These are phyloP conservation scores for Clavariopsis aquatica DNA, from an alignment of 495 filamentous ascomycete species.

Conservation along the genomic window DNA sequence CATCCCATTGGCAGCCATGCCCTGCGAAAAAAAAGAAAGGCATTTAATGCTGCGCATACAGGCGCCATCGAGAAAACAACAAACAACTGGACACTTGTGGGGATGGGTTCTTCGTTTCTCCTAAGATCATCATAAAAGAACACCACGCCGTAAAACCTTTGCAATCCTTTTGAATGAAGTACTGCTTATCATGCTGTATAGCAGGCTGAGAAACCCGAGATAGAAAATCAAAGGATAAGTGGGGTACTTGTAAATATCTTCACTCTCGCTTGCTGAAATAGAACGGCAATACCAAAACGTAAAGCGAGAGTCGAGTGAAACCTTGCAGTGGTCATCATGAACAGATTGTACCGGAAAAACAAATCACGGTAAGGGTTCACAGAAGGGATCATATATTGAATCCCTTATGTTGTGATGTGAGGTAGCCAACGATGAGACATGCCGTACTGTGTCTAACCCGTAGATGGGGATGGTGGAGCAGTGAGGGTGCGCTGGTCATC, in stretches of 20 bases:
- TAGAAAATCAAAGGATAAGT: not conserved
- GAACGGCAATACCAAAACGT: constrained; percentile 11
- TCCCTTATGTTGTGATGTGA: constrained; percentile 5
- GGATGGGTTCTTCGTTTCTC: too few species aligned
- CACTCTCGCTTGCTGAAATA: constrained; percentile 8
- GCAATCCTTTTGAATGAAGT: not conserved
- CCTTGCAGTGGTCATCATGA: not conserved
- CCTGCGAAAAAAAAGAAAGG: constrained; percentile 4
- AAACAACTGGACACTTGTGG: too few species aligned
- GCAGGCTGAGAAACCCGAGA: not conserved
- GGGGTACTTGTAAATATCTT: not conserved
- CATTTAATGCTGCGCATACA: not conserved
- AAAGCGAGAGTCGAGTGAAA: constrained; percentile 24
- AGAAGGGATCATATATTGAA: not conserved
- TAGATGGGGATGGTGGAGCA: constrained; percentile 38
- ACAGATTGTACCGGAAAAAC: not conserved
- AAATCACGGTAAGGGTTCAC: not conserved
- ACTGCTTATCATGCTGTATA: constrained; percentile 1
- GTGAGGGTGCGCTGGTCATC: constrained; percentile 39
- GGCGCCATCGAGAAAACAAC: not conserved
- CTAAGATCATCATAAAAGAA: too few species aligned
- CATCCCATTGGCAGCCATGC: constrained; percentile 10
- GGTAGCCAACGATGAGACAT: constrained; percentile 18
- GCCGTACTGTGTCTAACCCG: constrained; percentile 25
- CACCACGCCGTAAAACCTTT: too few species aligned